Conservation (phyloP, 1,139 yeast species). For the Sporopachydermia cereana region DNA sequence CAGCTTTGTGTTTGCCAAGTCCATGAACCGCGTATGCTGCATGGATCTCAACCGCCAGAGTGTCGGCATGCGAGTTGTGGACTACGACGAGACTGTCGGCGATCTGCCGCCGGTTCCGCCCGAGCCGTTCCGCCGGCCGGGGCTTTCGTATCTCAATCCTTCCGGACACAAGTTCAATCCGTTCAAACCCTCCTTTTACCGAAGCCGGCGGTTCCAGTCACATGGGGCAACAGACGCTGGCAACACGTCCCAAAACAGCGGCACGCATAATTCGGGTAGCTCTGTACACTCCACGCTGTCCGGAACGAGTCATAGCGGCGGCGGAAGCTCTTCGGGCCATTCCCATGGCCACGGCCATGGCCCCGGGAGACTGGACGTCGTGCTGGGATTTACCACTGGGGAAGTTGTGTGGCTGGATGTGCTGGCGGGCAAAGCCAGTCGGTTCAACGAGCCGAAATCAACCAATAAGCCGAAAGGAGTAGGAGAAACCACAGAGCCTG, state of each 20-base stretch:
- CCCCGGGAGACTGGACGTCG: slow-evolving; percentile 24
- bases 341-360: neutral
- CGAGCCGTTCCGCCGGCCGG: neutral
- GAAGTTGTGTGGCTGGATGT: slow-evolving; percentile 48
- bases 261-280: neutral
- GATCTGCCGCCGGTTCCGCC: neutral
- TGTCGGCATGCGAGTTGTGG: slow-evolving; percentile 1
- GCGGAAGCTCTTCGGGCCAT: no score
- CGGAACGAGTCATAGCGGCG: no score
- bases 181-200: slow-evolving; percentile 4
- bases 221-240: neutral
- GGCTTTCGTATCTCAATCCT: neutral
- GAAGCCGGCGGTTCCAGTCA: neutral
- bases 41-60: neutral
- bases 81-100: neutral
- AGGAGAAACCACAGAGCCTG: slow-evolving; percentile 27
- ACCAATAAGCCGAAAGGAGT: slow-evolving; percentile 16
- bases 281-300: neutral
- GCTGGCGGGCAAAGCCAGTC: slow-evolving; percentile 31
- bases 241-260: neutral
- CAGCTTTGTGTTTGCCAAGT: neutral
- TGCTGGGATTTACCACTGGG: slow-evolving; percentile 40
- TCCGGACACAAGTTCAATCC: slow-evolving; percentile 5
- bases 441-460: slow-evolving; percentile 35
- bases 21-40: neutral